Evolutionary conservation across 2,329 filamentous ascomycete species (phyloP).

Genomic region (Volutella citrinella): DNA sequence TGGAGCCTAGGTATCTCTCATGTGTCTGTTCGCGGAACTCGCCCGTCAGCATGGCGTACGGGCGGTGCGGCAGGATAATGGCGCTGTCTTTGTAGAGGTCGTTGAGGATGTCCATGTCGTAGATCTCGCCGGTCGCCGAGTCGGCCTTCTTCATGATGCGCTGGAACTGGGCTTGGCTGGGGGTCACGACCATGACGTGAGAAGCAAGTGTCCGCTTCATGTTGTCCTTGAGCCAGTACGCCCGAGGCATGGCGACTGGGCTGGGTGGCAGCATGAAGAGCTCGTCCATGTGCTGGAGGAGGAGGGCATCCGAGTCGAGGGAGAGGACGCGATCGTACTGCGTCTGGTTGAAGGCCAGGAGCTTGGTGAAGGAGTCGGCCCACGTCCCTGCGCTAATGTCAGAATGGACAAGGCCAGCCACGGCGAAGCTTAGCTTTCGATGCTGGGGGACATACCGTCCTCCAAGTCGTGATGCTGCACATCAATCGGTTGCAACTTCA

Average conservation of each 20-base stretch:
- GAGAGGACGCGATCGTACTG: constrained; percentile 52
- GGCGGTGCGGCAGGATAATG: constrained; percentile 61
- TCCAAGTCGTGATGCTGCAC: constrained; percentile 1
- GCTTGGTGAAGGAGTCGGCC: constrained; percentile 65
- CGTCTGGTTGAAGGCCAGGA: constrained; percentile 65
- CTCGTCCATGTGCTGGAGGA: constrained; percentile 65
- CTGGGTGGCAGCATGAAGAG: constrained; percentile 64
- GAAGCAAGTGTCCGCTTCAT: constrained; percentile 60
- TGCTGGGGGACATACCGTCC: constrained; percentile 1
- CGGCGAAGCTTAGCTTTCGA: not conserved
- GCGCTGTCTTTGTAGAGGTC: constrained; percentile 56
- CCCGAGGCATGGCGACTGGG: constrained; percentile 65
- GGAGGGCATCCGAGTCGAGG: constrained; percentile 59
- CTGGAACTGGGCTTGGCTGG: constrained; percentile 49
- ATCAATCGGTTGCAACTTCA: constrained; percentile 38
- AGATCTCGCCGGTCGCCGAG: constrained; percentile 34
- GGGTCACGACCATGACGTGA: constrained; percentile 57
- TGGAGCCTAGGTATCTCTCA: constrained; percentile 37
- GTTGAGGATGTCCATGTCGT: constrained; percentile 69
- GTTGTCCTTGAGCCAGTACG: constrained; percentile 62
- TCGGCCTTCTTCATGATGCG: constrained; percentile 28
- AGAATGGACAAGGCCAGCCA: not conserved
- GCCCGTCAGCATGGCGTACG: constrained; percentile 58
- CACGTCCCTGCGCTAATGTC: constrained; percentile 43
- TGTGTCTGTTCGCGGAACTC: constrained; percentile 57